Evolutionary conservation across 2,329 filamentous ascomycete species (phyloP).

Genomic region (Drechmeria coniospora): DNA sequence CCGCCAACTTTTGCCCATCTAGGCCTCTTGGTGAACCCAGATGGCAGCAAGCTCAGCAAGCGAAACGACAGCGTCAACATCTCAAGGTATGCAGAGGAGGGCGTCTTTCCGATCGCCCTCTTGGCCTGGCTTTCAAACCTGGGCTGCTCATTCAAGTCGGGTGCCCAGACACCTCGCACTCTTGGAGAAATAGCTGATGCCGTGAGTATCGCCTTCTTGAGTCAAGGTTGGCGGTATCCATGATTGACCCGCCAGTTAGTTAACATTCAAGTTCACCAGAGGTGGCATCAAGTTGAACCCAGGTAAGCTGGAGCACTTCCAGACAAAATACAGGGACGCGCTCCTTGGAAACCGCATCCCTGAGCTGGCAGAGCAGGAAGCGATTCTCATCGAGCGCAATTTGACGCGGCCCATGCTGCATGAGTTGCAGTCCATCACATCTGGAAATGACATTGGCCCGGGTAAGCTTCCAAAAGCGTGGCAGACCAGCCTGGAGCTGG

Average conservation of each 20-base stretch:
- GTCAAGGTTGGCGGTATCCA: no score
- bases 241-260: slow-evolving; percentile 39
- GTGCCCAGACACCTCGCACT: slow-evolving; percentile 20
- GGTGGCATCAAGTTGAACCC: slow-evolving; percentile 75
- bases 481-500: slow-evolving; percentile 9
- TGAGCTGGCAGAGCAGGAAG: slow-evolving; percentile 9
- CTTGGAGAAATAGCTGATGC: slow-evolving; percentile 55
- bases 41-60: slow-evolving; percentile 75
- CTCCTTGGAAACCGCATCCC: slow-evolving; percentile 13
- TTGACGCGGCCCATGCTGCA: slow-evolving; percentile 9
- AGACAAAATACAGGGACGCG: slow-evolving; percentile 44
- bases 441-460: neutral
- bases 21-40: slow-evolving; percentile 52
- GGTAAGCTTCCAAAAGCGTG: slow-evolving; percentile 7
- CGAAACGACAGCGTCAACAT: slow-evolving; percentile 43
- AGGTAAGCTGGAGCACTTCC: slow-evolving; percentile 67
- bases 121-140: slow-evolving; percentile 74
- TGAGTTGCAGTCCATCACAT: slow-evolving; percentile 11
- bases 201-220: slow-evolving; percentile 32
- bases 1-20: slow-evolving; percentile 68
- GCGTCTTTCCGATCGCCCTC: slow-evolving; percentile 33
- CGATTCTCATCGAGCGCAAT: slow-evolving; percentile 9
- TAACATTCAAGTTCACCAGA: slow-evolving; percentile 76
- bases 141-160: slow-evolving; percentile 17
- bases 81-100: slow-evolving; percentile 31